Evolutionary conservation across 331 rosid species (phyloP).

Genomic region (Phaseolus coccineus): DNA sequence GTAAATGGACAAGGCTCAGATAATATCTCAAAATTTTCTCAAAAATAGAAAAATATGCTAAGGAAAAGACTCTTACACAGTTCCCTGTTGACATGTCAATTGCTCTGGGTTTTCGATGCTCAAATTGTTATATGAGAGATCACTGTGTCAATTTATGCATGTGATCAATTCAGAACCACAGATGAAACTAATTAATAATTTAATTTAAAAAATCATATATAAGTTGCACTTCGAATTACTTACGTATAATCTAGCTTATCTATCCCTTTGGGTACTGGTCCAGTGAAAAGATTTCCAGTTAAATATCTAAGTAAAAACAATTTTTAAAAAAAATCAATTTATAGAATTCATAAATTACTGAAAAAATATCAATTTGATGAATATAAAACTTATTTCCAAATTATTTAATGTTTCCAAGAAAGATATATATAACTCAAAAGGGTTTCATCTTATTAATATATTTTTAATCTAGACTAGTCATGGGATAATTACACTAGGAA

Average conservation of each 20-base stretch:
- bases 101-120: slow-evolving; percentile 32
- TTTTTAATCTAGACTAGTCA: no score
- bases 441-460: no score
- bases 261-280: slow-evolving; percentile 63
- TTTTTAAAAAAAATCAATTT: slow-evolving; percentile 30
- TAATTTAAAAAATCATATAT: not conserved
- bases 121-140: slow-evolving; percentile 82
- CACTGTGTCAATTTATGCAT: slow-evolving; percentile 46
- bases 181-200: slow-evolving; percentile 9
- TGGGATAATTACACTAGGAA: no score
- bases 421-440: no score
- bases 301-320: slow-evolving; percentile 58
- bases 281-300: slow-evolving; percentile 72
- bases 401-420: no score
- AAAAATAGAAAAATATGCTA: not conserved
- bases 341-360: no score
- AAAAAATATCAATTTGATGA: no score
- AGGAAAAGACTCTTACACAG: slow-evolving; percentile 58
- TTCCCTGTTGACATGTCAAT: slow-evolving; percentile 54
- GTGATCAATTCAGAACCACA: slow-evolving; percentile 12
- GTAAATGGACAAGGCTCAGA: slow-evolving; percentile 29
- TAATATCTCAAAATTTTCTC: slow-evolving; percentile 4
- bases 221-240: slow-evolving; percentile 44
- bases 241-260: slow-evolving; percentile 49
- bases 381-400: no score